These are phyloP conservation scores for Diutina sp. DNA, from an alignment of 1,139 yeast species.

Conservation along the genomic window DNA sequence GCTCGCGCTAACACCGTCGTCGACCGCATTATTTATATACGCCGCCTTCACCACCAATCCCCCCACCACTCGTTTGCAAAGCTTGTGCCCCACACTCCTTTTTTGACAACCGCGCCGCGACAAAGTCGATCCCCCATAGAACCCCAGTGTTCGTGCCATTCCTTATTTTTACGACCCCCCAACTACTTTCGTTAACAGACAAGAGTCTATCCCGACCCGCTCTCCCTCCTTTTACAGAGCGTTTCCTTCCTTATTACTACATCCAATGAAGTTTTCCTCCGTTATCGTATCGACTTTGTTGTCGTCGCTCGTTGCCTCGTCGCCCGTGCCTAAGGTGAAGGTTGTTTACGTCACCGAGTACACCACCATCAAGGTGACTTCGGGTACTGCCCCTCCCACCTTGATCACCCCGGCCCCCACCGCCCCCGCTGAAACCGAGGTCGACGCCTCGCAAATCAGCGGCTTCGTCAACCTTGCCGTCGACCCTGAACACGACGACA, in stretches of 20 bases:
- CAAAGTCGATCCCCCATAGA: neutral
- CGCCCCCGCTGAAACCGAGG: neutral
- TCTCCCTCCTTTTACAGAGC: neutral
- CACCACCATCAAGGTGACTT: conserved; percentile 8
- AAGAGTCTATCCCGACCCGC: neutral
- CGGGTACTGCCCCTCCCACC: conserved; percentile 5
- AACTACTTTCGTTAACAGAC: neutral
- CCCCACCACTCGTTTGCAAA: neutral
- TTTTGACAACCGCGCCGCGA: neutral
- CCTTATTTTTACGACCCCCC: neutral
- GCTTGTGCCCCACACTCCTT: conserved; percentile 2
- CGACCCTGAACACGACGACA: conserved; percentile 6
- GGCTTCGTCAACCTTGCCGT: conserved; percentile 1
- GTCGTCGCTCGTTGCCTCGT: conserved; percentile 2
- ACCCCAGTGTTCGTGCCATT: conserved; percentile 2
- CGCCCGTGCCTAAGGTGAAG: conserved; percentile 13
- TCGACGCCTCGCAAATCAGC: conserved; percentile 3
- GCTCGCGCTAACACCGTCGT: neutral
- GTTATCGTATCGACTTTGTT: neutral
- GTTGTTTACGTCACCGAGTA: conserved; percentile 9
- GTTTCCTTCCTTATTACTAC: neutral
- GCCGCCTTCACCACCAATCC: neutral
- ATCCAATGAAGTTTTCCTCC: conserved; percentile 1
- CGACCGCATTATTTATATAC: neutral
- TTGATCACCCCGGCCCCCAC: conserved; percentile 3